phyloP scores from a whole-genome alignment of 495 filamentous ascomycete genomes.

The Podospora didyma region DNA sequence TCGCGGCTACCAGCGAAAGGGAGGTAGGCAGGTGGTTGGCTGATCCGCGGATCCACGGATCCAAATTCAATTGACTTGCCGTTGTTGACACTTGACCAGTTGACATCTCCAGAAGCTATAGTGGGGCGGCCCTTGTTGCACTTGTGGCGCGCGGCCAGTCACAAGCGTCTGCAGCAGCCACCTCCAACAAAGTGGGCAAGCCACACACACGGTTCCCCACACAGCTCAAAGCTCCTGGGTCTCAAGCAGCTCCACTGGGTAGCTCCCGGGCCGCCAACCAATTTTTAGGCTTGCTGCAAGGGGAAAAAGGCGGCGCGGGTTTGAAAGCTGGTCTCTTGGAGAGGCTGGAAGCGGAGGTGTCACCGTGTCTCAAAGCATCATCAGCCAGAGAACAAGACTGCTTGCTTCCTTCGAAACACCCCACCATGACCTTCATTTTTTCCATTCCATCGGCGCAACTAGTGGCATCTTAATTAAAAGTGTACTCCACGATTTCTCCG shows the following conservation, averaged over 20 bases:
- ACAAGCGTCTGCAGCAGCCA: too few species aligned
- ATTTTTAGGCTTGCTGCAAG: slow-evolving; percentile 1
- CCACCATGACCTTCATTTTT: too few species aligned
- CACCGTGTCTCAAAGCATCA: not conserved
- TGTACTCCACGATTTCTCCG: too few species aligned
- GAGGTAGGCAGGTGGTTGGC: not conserved
- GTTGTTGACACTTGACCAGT: too few species aligned
- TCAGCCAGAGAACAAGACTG: not conserved
- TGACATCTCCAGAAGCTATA: too few species aligned
- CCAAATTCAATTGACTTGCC: not conserved
- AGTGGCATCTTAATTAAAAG: too few species aligned
- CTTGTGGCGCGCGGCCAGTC: too few species aligned
- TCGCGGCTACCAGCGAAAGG: slow-evolving; percentile 10
- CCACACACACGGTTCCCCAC: slow-evolving; percentile 4
- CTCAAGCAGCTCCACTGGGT: not conserved
- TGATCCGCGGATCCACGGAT: not conserved
- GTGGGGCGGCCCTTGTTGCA: too few species aligned
- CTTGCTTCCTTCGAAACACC: too few species aligned
- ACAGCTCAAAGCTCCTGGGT: not conserved
- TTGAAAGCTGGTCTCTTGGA: not conserved
- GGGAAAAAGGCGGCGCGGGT: not conserved
- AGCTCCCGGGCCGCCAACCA: not conserved
- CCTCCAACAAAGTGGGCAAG: too few species aligned
- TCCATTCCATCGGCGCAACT: too few species aligned
- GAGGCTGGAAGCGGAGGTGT: not conserved